Evolutionary conservation across 2,329 filamentous ascomycete species (phyloP), one percentile per base, ranked within the genome.

Genomic region (Aspergillus fructus): DNA sequence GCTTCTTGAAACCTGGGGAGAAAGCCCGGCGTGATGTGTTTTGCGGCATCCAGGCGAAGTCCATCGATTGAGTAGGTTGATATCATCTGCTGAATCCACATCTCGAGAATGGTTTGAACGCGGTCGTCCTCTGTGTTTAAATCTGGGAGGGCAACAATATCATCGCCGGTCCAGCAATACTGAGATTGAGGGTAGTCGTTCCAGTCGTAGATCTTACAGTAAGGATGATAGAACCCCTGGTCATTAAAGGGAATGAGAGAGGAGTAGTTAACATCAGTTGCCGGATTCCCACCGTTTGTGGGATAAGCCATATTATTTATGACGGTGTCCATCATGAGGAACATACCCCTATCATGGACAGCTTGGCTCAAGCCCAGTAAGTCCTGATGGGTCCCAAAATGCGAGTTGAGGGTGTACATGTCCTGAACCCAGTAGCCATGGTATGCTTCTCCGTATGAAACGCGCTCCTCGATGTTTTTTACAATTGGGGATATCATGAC

Each of bases 241-340:
- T 56, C 59, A 39, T 69, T 64, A 56, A 71, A 71, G 5, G 67
- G 68, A n/a, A 62, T 64, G 42, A 71, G 62, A 15, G 48, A 52
- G 17, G 63, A 62, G 51, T 69, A 70, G 56, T 71, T 62, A 30
- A 71, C 54, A 37, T 56, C 51, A 1, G 60, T 67, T 17, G 62
- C 62, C 1, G 69, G 68, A 40, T 68, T 50, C 24, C 62, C 61
- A 11, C 65, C 66, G 50, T 71, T 65, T 5, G 66, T 69, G 8
- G 70, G 66, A 12, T 64, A 72, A 7, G 68, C 76, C 72, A 78
- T 74, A 55, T 83, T 78, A 65, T 83, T 83, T 40, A 79, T 75
- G 9, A 82, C 80, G 2, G 80, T 75, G 60, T 83, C 81, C 46
- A 81, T 73, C 80, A 83, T 82, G 11, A 83, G 62, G 59, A 78